Evolutionary conservation across 2,329 filamentous ascomycete species (phyloP).

Genomic region (Colletotrichum tanaceti): DNA sequence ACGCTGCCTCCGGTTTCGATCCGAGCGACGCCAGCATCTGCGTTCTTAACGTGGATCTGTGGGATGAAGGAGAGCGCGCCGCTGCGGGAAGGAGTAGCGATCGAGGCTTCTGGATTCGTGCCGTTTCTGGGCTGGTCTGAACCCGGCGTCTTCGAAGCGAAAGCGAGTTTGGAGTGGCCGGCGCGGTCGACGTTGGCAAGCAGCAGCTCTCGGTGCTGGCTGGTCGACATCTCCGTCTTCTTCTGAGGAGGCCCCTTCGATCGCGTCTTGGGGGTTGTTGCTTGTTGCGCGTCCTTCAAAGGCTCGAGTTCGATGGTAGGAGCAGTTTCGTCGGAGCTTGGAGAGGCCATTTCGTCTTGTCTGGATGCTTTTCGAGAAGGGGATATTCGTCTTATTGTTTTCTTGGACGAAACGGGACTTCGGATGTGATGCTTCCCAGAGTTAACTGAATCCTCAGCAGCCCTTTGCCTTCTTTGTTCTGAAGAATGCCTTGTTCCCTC

Average conservation of each 20-base stretch:
- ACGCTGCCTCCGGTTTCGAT: constrained; percentile 1
- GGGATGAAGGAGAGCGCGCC: neutral
- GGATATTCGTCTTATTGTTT: neutral
- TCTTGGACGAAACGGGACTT: neutral
- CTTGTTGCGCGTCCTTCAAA: neutral
- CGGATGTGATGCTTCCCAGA: neutral
- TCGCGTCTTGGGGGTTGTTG: neutral
- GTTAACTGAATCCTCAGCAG: neutral
- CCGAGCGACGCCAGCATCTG: neutral
- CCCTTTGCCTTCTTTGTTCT: neutral
- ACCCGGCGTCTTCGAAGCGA: too few species aligned
- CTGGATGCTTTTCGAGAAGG: neutral
- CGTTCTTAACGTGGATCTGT: constrained; percentile 12
- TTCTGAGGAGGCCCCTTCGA: neutral
- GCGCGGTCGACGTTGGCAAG: too few species aligned
- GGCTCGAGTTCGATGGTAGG: too few species aligned
- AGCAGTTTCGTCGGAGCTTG: too few species aligned
- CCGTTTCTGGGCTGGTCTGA: too few species aligned
- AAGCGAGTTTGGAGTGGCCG: neutral
- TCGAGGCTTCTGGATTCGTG: too few species aligned
- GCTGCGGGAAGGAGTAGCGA: neutral
- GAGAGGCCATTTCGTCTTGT: neutral
- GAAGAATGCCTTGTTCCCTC: constrained; percentile 25
- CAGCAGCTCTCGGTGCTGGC: neutral
- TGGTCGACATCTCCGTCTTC: fast-evolving